These are phyloP conservation scores for Mucor piriformis DNA, from an alignment of 371 early-diverging fungal species.

Conservation along the genomic window DNA sequence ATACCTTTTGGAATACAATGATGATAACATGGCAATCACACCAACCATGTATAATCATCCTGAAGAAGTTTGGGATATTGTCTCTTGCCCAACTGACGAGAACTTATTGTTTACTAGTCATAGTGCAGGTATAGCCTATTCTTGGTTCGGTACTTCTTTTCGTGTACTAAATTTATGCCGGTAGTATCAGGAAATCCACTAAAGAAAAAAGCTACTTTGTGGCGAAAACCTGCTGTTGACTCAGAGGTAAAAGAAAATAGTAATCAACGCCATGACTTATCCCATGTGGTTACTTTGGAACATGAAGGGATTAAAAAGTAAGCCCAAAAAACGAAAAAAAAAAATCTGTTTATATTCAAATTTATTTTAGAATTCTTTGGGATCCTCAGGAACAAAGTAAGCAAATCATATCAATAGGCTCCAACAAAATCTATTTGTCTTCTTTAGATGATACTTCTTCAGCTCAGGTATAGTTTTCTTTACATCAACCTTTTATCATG, in stretches of 20 bases:
- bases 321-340: not conserved
- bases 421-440: slow-evolving; percentile 20
- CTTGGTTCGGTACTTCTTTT: not conserved
- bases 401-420: slow-evolving; percentile 29
- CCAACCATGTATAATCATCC: slow-evolving; percentile 70
- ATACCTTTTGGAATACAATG: slow-evolving; percentile 70
- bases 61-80: slow-evolving; percentile 73
- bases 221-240: slow-evolving; percentile 29
- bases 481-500: not conserved
- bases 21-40: slow-evolving; percentile 65
- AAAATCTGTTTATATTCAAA: not conserved
- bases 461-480: not conserved
- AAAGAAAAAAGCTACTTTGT: slow-evolving; percentile 37
- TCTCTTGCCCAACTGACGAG: slow-evolving; percentile 62
- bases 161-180: not conserved
- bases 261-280: slow-evolving; percentile 1
- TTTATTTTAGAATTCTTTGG: slow-evolving; percentile 39
- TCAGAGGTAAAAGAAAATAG: slow-evolving; percentile 21
- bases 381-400: slow-evolving; percentile 29
- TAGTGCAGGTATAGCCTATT: slow-evolving; percentile 58
- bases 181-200: slow-evolving; percentile 33
- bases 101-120: slow-evolving; percentile 71
- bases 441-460: slow-evolving; percentile 13
- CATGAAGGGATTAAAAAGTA: slow-evolving; percentile 24
- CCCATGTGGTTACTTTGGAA: slow-evolving; percentile 13